phyloP scores from a whole-genome alignment of 139 green algal genomes.

The Dunaliella sp. region DNA sequence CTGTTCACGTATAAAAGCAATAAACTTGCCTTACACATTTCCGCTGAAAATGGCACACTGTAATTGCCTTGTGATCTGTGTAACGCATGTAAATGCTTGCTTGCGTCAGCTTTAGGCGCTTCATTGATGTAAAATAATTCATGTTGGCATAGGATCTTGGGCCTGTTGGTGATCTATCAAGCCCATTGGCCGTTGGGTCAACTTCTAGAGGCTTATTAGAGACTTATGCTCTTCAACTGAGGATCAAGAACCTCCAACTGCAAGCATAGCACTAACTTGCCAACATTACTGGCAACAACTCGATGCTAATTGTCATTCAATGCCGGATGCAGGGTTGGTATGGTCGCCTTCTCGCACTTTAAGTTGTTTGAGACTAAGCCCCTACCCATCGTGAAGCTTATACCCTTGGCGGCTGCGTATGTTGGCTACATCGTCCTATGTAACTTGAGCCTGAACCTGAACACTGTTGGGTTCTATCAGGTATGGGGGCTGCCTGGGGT shows the following conservation, averaged over 20 bases:
- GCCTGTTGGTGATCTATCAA: neutral
- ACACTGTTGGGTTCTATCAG: conserved; percentile 91
- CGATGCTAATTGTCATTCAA: neutral
- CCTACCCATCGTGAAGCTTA: conserved; percentile 47
- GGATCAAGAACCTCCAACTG: neutral
- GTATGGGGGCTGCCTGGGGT: no score
- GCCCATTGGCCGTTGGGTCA: neutral
- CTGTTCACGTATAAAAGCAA: no score
- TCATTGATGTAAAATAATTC: no score
- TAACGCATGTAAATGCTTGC: no score
- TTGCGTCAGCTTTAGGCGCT: no score
- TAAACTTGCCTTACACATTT: no score
- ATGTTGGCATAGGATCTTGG: neutral
- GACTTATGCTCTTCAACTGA: neutral
- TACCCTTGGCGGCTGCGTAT: conserved; percentile 73
- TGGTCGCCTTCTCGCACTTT: conserved; percentile 25
- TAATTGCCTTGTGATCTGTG: no score
- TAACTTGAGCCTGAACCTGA: conserved; percentile 85
- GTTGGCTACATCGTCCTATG: conserved; percentile 87
- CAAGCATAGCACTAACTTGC: no score
- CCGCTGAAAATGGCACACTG: no score
- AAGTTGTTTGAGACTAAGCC: conserved; percentile 65
- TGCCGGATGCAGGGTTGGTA: conserved; percentile 43
- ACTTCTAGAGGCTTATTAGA: neutral
- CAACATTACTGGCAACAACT: no score